These are phyloP conservation scores for Vitis labrusca DNA, from an alignment of 164 flowering plant genomes.

Conservation along the genomic window DNA sequence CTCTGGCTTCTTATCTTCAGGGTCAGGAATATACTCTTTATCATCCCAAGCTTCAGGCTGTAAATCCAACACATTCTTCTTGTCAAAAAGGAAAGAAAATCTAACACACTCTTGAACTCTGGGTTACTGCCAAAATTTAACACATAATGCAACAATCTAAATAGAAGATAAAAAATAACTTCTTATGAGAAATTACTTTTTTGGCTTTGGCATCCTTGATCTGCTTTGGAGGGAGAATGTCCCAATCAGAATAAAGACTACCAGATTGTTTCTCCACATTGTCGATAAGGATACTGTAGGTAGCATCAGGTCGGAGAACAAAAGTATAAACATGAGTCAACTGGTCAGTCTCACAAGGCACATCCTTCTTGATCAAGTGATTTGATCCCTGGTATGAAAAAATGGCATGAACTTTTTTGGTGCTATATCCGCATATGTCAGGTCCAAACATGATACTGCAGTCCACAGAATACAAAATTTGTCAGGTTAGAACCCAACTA, in stretches of 20 bases:
- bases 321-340: slow-evolving; percentile 88
- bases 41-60: slow-evolving; percentile 99
- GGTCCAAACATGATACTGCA: slow-evolving; percentile 98
- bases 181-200: slow-evolving; percentile 39
- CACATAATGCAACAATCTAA: neutral
- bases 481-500: neutral
- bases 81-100: too few relatives aligned
- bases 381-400: slow-evolving; percentile 59
- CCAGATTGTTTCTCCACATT: slow-evolving; percentile 87
- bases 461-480: neutral
- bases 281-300: slow-evolving; percentile 87
- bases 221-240: slow-evolving; percentile 79
- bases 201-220: slow-evolving; percentile 97
- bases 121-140: neutral
- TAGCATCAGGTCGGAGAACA: slow-evolving; percentile 88
- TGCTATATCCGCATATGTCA: slow-evolving; percentile 90
- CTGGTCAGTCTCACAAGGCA: slow-evolving; percentile 97
- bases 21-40: slow-evolving; percentile 83
- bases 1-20: slow-evolving; percentile 93
- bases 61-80: too few relatives aligned
- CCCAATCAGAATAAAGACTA: slow-evolving; percentile 82
- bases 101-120: too few relatives aligned
- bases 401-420: slow-evolving; percentile 94
- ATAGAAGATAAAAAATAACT: too few relatives aligned
- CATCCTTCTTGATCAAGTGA: slow-evolving; percentile 90